Base-by-base conservation (phyloP, 805 yeast genomes). In the Candida dajiaensis region DNA sequence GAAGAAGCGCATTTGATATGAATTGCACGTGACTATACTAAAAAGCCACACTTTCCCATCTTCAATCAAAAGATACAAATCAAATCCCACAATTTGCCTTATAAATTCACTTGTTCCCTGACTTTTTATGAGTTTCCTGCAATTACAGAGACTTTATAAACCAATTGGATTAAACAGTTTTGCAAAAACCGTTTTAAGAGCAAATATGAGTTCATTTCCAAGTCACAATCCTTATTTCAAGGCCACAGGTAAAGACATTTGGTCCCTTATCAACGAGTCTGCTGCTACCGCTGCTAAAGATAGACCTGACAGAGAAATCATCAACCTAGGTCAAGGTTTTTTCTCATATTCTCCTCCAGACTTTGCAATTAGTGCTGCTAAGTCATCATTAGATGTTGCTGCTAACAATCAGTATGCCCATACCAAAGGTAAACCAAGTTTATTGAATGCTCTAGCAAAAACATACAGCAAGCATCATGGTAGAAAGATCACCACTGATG, bases 321-420 rank as follows among this genome's bases (percentile, higher is more conserved):
- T 84, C 50, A 94, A 94, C 58, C 75, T 94, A 48, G 99, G 99
- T 29, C 99, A 94, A 66, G 99, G 99, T 2, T 94, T 94, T 68
- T 94, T 94, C 72, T 89, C 97, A 2, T 94, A 92, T 64, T 78
- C 90, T 26, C 99, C 99, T 3, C 99, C 99, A 1, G 77, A 81
- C n/a, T 94, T 94, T 67, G 97, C 95, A 15, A 72, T 85, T 49
- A 75, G 80, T 11, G 95, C 96, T 7, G 95, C 92, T 16, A 78
- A 81, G 53, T 73, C 76, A 38, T 92, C 97, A 0, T 72, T 89
- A 40, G 81, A 79, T 45, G 71, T 70, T 29, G 83, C 98, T 3
- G 73, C 81, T 48, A 79, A 79, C 63, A 94, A 94, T 67, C 99
- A 94, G 67, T 94, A 94, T 62, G 88, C 98, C 3, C 96, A 84